Evolutionary conservation across 1,139 yeast genomes (phyloP).

Genomic region (Diutina ranongensis): DNA sequence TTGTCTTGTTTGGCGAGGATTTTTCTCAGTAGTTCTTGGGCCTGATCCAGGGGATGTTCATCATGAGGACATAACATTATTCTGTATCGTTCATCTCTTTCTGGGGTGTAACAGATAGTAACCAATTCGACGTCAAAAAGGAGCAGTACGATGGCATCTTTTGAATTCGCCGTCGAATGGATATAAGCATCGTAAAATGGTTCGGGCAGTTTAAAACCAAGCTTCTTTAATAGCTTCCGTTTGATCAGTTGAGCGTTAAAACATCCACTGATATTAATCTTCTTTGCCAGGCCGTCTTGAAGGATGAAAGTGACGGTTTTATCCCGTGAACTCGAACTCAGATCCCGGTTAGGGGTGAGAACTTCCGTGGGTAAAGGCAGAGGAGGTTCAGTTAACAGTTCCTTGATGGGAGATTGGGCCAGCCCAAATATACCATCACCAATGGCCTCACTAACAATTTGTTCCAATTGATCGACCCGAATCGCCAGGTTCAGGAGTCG

Average conservation of each 20-base stretch:
- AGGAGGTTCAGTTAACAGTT: not conserved
- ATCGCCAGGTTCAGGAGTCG: constrained; percentile 20
- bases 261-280: constrained; percentile 69
- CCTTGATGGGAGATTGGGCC: not conserved
- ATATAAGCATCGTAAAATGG: constrained; percentile 31
- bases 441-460: constrained; percentile 14
- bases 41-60: constrained; percentile 55
- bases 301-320: constrained; percentile 49
- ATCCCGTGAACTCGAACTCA: constrained; percentile 5
- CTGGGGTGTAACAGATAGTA: constrained; percentile 69
- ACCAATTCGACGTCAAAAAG: constrained; percentile 74
- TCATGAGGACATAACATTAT: constrained; percentile 57
- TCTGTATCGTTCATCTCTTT: constrained; percentile 59
- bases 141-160: constrained; percentile 33
- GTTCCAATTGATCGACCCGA: constrained; percentile 20
- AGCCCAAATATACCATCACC: not conserved
- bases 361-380: constrained; percentile 1
- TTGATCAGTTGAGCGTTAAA: constrained; percentile 74
- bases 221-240: constrained; percentile 51
- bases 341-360: constrained; percentile 6
- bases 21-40: constrained; percentile 14
- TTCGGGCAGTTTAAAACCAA: constrained; percentile 36
- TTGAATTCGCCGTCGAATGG: constrained; percentile 12
- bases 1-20: not conserved
- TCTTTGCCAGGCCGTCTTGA: constrained; percentile 65